Percentiles rank a stretch among this genome's conserved stretches.
These are phyloP conservation scores for Exophiala bonariae DNA, from an alignment of 2,329 filamentous ascomycete species.

Conservation along the genomic window DNA sequence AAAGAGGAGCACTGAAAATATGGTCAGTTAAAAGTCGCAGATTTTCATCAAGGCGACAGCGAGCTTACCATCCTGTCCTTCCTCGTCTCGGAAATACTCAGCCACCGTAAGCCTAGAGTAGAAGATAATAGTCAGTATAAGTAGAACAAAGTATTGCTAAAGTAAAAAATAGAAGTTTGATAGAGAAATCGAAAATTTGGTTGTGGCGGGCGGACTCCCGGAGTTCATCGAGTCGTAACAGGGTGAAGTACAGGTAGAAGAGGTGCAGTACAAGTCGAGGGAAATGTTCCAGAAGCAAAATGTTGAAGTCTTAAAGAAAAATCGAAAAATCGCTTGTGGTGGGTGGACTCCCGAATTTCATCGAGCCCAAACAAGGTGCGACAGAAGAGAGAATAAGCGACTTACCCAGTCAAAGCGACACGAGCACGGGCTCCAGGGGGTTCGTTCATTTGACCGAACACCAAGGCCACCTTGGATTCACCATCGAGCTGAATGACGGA, in stretches of 20 bases:
- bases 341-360: too few relatives aligned
- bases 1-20: conserved; percentile 81
- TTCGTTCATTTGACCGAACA: conserved; percentile 99
- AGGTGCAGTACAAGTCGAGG: too few relatives aligned
- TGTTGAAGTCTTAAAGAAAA: background rate
- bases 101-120: conserved; percentile 58
- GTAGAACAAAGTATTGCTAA: too few relatives aligned
- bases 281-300: too few relatives aligned
- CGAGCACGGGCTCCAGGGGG: conserved; percentile 98
- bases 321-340: conserved; percentile 9
- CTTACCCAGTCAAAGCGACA: conserved; percentile 82
- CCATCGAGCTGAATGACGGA: conserved; percentile 99
- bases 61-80: conserved; percentile 80
- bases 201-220: too few relatives aligned
- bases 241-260: too few relatives aligned
- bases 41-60: too few relatives aligned
- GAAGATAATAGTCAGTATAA: conserved; percentile 7
- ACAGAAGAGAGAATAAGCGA: too few relatives aligned
- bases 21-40: conserved; percentile 33
- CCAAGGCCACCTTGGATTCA: conserved; percentile 98
- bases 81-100: conserved; percentile 78
- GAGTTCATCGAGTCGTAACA: too few relatives aligned
- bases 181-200: too few relatives aligned
- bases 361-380: too few relatives aligned
- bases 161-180: too few relatives aligned